phyloP scores from a whole-genome alignment of 805 yeast genomes.

The Candida manassasensis region DNA sequence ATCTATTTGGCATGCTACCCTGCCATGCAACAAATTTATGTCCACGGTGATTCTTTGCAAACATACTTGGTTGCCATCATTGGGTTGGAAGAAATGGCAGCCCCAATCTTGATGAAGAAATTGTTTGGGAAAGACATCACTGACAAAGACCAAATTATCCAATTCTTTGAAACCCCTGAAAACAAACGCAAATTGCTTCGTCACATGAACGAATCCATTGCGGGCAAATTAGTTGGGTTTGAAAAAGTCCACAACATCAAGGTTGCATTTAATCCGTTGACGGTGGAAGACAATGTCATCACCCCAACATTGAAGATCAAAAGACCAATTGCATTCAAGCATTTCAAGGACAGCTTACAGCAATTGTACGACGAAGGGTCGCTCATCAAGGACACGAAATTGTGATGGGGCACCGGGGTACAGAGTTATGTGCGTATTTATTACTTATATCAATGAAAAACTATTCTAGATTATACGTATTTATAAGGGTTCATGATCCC shows the following conservation, averaged over 20 bases:
- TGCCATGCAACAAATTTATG: constrained; percentile 23
- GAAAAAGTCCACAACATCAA: constrained; percentile 36
- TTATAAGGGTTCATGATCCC: constrained; percentile 93
- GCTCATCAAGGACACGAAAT: constrained; percentile 18
- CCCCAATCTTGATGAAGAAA: constrained; percentile 13
- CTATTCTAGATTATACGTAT: constrained; percentile 58
- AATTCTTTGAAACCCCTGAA: constrained; percentile 19
- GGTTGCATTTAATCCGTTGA: constrained; percentile 36
- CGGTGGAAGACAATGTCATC: constrained; percentile 31
- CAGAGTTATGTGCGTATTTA: not conserved
- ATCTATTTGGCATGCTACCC: constrained; percentile 28
- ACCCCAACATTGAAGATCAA: constrained; percentile 42
- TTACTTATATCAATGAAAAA: too few relatives aligned
- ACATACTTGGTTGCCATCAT: constrained; percentile 27
- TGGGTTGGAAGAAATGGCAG: constrained; percentile 21
- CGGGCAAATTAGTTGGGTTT: constrained; percentile 26
- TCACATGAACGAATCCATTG: constrained; percentile 20
- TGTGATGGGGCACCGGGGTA: constrained; percentile 10
- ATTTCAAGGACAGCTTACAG: constrained; percentile 21
- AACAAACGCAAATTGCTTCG: constrained; percentile 18
- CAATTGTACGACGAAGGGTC: constrained; percentile 36
- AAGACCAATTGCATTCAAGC: constrained; percentile 33
- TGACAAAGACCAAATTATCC: constrained; percentile 15
- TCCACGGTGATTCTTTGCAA: constrained; percentile 29
- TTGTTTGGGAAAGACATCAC: constrained; percentile 11